Base-by-base conservation (phyloP, 768 basidiomycete genomes). In the Termitomyces sp. region DNA sequence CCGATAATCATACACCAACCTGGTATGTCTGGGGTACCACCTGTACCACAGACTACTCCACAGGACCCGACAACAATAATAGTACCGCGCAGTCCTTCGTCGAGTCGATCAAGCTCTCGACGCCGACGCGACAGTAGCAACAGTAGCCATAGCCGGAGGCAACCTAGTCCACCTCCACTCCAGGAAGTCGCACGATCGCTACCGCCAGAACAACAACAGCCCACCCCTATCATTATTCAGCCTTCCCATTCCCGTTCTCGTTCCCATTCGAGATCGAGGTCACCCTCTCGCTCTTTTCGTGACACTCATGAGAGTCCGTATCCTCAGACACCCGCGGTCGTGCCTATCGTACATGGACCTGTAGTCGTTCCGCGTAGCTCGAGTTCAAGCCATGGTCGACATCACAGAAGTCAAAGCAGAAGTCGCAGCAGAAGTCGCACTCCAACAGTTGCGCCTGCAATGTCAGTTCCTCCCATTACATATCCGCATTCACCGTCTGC, bases 1-100 rank as follows among this genome's bases (percentile, higher is more conserved):
- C 49, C 54, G 4, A 61, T 61, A 22, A 58, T 61, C 38, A 56
- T 56, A 17, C 50, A 55, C 1, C 45, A 51, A 6, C 28, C 15
- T 30, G 19, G 37, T 6, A n/a, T 28, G 8, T 11, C 38, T 22
- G 34, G 12, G 34, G 19, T 24, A 24, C 45, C 52, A 38, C 37
- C 17, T 8, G 14, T 37, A 1, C 46, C 51, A 19, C 40, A 32
- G n/a, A 30, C n/a, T 35, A 22, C 43, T 8, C 14, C 28, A 42
- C 8, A 1, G n/a, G 34, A 22, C 15, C 41, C 51, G 5, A 6
- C 40, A 28, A 32, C 22, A 37, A 12, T 54, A 35, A 24, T 54
- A 3, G 35, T 58, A 38, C 21, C 40, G 21, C 43, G n/a, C n/a
- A 45, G 22, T 22, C 2, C 10, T 50, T 11, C 34, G 5, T 24